Evolutionary conservation across 441 rosid genomes (phyloP).

Genomic region (Eugenia klotzschiana): DNA sequence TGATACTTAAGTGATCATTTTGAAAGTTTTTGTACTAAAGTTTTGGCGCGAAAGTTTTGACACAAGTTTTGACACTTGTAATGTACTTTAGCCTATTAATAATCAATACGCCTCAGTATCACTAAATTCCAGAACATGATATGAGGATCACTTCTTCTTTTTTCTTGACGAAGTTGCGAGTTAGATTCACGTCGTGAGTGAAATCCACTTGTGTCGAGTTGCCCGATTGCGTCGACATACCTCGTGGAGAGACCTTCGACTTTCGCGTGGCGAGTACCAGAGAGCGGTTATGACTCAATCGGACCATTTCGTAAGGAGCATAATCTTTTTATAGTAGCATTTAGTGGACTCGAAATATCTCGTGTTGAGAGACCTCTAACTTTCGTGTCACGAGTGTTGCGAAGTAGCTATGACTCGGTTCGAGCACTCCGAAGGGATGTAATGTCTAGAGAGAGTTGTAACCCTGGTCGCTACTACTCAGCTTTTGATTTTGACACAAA

Average conservation of each 20-base stretch:
- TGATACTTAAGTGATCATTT: too few species aligned
- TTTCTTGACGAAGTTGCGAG: background rate
- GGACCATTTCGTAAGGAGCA: rapidly evolving
- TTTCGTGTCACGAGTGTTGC: rapidly evolving
- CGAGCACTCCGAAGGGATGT: rapidly evolving
- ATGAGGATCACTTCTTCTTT: background rate
- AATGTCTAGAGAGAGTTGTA: too few species aligned
- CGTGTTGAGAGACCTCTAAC: rapidly evolving
- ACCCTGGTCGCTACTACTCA: too few species aligned
- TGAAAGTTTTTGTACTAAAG: too few species aligned
- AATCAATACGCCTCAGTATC: background rate
- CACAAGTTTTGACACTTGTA: too few species aligned
- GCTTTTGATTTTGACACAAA: background rate
- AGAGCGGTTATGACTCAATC: rapidly evolving
- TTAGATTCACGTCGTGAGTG: background rate
- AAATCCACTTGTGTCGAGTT: background rate
- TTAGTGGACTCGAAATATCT: background rate
- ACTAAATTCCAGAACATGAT: background rate
- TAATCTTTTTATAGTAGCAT: rapidly evolving
- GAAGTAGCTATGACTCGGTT: background rate
- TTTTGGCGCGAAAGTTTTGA: too few species aligned
- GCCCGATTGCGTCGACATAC: background rate
- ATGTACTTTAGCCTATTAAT: too few species aligned
- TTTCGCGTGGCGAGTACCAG: rapidly evolving
- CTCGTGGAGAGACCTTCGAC: background rate